Base-by-base conservation (phyloP, 164 flowering plant species). In the Vitis cinerea region DNA sequence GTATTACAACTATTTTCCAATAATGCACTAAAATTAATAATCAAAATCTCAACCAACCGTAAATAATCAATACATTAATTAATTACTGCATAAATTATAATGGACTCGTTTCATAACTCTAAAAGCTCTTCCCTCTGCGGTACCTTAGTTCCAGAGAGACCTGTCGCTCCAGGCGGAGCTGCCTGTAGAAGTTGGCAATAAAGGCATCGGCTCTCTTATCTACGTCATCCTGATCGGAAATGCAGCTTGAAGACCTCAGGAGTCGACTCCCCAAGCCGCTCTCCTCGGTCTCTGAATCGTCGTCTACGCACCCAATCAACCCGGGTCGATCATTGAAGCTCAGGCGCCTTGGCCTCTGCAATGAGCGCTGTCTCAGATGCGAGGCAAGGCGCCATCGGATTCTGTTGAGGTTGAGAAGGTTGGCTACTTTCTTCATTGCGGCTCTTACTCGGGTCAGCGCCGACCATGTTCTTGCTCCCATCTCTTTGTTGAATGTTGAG, bases 191-290 rank as follows among this genome's bases (percentile, higher is more conserved):
- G 61, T 85, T 88, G 3, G 70, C 48, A 9, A 88, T 88, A 53
- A 86, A 88, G 69, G 68, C 64, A 56, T 88, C 93, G 1, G 90
- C 90, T 63, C 74, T 83, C 58, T 19, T 63, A 75, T 88, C 88
- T 17, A 88, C 31, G 76, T 88, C 93, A 44, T 79, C 88, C 27
- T 23, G 27, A 8, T 78, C 83, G 0, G 76, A 53, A 30, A 66
- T 59, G 49, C 12, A 71, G 52, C 88, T 84, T 15, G 8, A 70
- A 3, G 82, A 72, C 66, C 89, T 77, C n/a, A 66, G 78, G 17
- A 85, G 70, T 27, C 64, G 54, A 29, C 65, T 59, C 37, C 62
- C 50, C 1, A 64, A 63, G 9, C 57, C 52, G 15, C 65, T 12
- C 0, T 16, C 50, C 14, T 56, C 58, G 52, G 59, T 23, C 14